Conservation (phyloP, 495 filamentous ascomycete genomes). For the Geoglossum glabrum region DNA sequence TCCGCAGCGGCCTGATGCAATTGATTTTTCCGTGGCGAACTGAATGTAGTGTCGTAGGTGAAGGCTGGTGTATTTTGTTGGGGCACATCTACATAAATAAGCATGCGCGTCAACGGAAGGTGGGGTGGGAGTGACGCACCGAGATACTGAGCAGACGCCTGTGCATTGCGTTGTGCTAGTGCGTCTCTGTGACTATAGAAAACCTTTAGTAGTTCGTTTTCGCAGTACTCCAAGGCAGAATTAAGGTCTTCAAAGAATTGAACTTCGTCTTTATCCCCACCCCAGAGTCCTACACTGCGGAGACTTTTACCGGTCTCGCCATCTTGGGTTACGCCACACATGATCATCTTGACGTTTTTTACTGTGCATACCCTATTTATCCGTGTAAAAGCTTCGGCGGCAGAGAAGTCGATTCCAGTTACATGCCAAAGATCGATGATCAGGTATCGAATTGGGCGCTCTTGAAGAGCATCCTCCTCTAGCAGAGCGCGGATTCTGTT, state of each 20-base stretch:
- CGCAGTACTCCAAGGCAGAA: slow-evolving; percentile 77
- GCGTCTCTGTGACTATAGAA: slow-evolving; percentile 36
- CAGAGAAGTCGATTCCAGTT: slow-evolving; percentile 85
- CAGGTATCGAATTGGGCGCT: slow-evolving; percentile 66
- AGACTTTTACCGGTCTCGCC: slow-evolving; percentile 58
- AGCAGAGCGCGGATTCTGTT: slow-evolving; percentile 63
- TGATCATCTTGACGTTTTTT: slow-evolving; percentile 53
- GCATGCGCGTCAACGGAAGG: slow-evolving; percentile 6
- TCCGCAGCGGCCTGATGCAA: slow-evolving; percentile 59
- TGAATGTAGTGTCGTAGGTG: slow-evolving; percentile 33
- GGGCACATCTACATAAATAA: slow-evolving; percentile 12
- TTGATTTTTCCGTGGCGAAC: slow-evolving; percentile 59
- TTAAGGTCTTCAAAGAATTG: slow-evolving; percentile 78
- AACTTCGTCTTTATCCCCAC: slow-evolving; percentile 41
- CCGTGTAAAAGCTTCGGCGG: slow-evolving; percentile 80
- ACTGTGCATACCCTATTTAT: slow-evolving; percentile 63
- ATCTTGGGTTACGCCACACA: slow-evolving; percentile 58
- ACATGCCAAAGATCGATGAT: slow-evolving; percentile 82
- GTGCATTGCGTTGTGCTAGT: slow-evolving; percentile 5
- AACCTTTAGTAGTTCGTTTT: slow-evolving; percentile 80
- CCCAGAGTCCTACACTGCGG: slow-evolving; percentile 58
- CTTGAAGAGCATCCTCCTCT: slow-evolving; percentile 54
- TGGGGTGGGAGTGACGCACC: slow-evolving; percentile 3
- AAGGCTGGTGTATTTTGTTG: slow-evolving; percentile 9
- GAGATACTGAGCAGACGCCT: slow-evolving; percentile 11